These are phyloP conservation scores for Trifolium dubium DNA, from an alignment of 306 rosid species.

Conservation along the genomic window DNA sequence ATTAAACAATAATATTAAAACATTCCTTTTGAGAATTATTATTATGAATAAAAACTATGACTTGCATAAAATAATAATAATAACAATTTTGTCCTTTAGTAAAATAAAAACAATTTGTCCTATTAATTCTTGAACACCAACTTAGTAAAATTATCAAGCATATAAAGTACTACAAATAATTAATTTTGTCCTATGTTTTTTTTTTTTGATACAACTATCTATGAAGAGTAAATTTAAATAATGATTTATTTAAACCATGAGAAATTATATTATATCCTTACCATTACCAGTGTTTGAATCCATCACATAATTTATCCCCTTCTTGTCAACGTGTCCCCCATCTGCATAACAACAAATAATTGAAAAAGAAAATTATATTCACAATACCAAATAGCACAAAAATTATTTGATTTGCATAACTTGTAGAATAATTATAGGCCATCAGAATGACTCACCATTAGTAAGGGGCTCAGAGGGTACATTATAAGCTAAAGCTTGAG, in stretches of 20 bases:
- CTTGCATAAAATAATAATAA: no score
- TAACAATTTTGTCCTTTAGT: no score
- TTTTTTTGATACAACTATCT: no score
- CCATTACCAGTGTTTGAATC: neutral
- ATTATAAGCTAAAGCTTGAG: constrained; percentile 8
- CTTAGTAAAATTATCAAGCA: no score
- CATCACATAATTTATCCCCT: neutral
- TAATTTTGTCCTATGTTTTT: no score
- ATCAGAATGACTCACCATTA: neutral
- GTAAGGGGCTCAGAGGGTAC: neutral
- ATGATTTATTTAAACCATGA: neutral
- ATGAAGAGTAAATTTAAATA: no score
- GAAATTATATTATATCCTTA: neutral
- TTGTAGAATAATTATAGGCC: neutral
- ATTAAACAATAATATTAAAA: neutral
- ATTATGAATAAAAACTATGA: no score
- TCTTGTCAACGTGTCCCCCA: neutral
- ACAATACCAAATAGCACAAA: no score
- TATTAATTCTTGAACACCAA: no score
- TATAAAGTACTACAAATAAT: no score
- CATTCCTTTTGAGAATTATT: neutral
- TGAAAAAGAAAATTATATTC: neutral
- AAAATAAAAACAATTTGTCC: no score
- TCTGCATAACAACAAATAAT: neutral
- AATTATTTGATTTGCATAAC: no score